Base-by-base conservation (phyloP, 768 basidiomycete genomes). In the Saitozyma sp. region DNA sequence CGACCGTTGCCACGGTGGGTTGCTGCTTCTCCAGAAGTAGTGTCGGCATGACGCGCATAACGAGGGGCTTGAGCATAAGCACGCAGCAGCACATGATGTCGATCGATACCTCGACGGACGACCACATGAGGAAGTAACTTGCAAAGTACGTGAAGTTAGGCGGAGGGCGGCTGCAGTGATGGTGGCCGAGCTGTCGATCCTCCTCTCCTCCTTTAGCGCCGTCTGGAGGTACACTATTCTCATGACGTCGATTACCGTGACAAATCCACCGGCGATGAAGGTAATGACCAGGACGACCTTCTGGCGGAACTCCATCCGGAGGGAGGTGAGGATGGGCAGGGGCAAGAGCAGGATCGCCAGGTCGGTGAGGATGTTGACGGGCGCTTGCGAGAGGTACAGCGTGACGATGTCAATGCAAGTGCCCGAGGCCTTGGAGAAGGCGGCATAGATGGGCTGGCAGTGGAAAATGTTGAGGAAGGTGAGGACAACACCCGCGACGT, bases 291-390 rank as follows among this genome's bases (percentile, higher is more conserved):
- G n/a, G n/a, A n/a, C n/a, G n/a, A n/a, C n/a, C n/a, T n/a, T n/a
- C n/a, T n/a, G n/a, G n/a, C n/a, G n/a, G n/a, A n/a, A n/a, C n/a
- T n/a, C 75, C 71, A 78, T 75, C 6, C 75, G 69, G 8, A 78
- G 65, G n/a, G 62, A 41, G 6, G 77, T 78, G 39, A 78, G 69
- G 56, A 76, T 75, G 7, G 77, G 77, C 40, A 78, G 62, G 8
- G 77, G 77, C 1, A 76, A 64, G 8, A 73, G 55, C n/a, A 78
- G 63, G 56, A 78, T 75, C 3, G 77, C 73, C 10, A 73, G 64
- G 56, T 78, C 77, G 41, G 77, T 78, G 50, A 78, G 67, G 52
- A 78, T 63, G 61, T 73, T 76, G 67, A 78, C 70, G 6, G 77
- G 77, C 17, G 75, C 75, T 8, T 69, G 65, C 9, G 73, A 67